Evolutionary conservation across 345 rosid genomes (phyloP), one percentile per base, ranked within the genome.

Genomic region (Salix udensis): DNA sequence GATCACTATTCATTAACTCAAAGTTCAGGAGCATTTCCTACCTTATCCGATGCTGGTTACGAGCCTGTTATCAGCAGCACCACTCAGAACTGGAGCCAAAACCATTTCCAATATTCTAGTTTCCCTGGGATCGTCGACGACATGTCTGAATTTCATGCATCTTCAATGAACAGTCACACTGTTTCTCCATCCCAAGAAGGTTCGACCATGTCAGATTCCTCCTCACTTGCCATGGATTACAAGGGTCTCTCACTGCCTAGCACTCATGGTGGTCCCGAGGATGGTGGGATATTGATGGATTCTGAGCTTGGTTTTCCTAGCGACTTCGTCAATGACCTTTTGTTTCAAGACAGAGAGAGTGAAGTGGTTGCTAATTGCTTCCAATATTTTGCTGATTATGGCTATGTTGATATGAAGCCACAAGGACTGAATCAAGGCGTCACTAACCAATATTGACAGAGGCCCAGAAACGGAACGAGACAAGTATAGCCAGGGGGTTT

Each of bases 1-100:
- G 79, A 86, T 46, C 50, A 46, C 40, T 37, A 37, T 83, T 50
- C 83, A 83, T 74, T 87, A 81, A 62, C 81, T 74, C 85, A 79
- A 66, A 50, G 80, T 74, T 65, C 86, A 64, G 24, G 74, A 21
- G 36, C 78, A 24, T 71, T 85, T 58, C 72, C 82, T 13, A 7
- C 70, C 34, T 72, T 76, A 36, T 23, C 78, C 42, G 76, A 68
- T 68, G 31, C 7, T 24, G 79, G 72, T 37, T 68, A 67, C 18
- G 79, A 76, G 34, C 24, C 68, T n/a, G 6, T 23, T 67, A 60
- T 55, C 71, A 78, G 1, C 37, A 34, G 40, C 37, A 36, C 74
- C 34, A 0, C 70, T 21, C 82, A 76, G 23, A 74, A 52, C 74
- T 28, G 80, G 64, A 55, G 58, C 67, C 65, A 40, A 46, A 67